phyloP scores from a whole-genome alignment of 106 monocot genomes.

The Agapanthus africanus region DNA sequence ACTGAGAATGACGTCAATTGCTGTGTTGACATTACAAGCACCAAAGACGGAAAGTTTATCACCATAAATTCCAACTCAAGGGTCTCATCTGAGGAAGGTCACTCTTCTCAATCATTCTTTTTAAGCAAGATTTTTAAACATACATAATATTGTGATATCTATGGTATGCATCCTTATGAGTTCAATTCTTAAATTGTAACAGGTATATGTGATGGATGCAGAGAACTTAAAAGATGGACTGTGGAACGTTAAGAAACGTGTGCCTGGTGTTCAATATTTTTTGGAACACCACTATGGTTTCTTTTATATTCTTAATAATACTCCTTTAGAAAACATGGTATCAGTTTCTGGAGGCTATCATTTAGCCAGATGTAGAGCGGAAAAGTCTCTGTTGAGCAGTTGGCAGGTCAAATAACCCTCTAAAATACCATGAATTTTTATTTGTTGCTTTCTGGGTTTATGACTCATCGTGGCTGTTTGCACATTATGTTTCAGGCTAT shows the following conservation, averaged over 20 bases:
- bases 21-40: conserved; percentile 86
- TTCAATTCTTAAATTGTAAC: conserved; percentile 24
- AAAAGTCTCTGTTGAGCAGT: conserved; percentile 26
- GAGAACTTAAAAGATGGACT: conserved; percentile 44
- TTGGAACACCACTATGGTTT: conserved; percentile 86
- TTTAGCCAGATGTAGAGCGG: conserved; percentile 73
- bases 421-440: too few relatives aligned
- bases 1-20: conserved; percentile 55
- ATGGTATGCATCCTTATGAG: conserved; percentile 5
- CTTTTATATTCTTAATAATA: conserved; percentile 94
- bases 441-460: not conserved
- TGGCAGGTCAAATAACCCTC: conserved; percentile 67
- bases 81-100: conserved; percentile 94
- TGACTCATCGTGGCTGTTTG: conserved; percentile 2
- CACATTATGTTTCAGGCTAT: conserved; percentile 42
- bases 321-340: conserved; percentile 29
- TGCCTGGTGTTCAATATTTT: conserved; percentile 82
- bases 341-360: conserved; percentile 41
- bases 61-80: conserved; percentile 95
- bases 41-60: conserved; percentile 88
- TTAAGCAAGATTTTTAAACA: not conserved
- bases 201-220: conserved; percentile 80
- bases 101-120: conserved; percentile 25
- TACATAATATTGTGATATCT: not conserved
- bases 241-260: conserved; percentile 49